A percentile compares a stretch with the other conserved stretches of the same genome.
Evolutionary conservation across 2,329 filamentous ascomycete genomes (phyloP).

Genomic region (Penicillium janthinellum): DNA sequence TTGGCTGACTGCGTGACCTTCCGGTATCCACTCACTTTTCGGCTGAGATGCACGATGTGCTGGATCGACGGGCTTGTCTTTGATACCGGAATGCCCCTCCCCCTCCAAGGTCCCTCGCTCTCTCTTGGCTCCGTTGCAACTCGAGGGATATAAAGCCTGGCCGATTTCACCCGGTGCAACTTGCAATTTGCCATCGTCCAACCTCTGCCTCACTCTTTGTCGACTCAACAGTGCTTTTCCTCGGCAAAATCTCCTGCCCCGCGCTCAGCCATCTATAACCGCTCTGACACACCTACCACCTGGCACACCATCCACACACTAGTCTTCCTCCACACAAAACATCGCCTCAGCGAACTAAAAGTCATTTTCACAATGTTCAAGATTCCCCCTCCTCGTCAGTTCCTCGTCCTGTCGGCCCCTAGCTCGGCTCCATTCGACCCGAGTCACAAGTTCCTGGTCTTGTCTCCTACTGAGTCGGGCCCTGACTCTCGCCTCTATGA

Average conservation of each 20-base stretch:
- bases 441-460: conserved; percentile 28
- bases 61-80: conserved; percentile 32
- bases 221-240: neutral
- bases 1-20: conserved; percentile 20
- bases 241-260: neutral
- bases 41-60: conserved; percentile 24
- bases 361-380: conserved; percentile 32
- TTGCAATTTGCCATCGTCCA: neutral
- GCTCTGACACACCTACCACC: neutral
- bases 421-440: conserved; percentile 23
- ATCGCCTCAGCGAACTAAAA: conserved; percentile 3
- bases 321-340: neutral
- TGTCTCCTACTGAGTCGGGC: conserved; percentile 35
- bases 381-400: conserved; percentile 31
- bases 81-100: conserved; percentile 31
- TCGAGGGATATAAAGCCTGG: conserved; percentile 33
- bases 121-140: conserved; percentile 4
- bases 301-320: neutral
- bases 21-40: conserved; percentile 24
- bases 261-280: conserved; percentile 3
- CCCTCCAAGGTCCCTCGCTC: conserved; percentile 23
- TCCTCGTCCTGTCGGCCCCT: conserved; percentile 33
- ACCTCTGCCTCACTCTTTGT: conserved; percentile 3
- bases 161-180: conserved; percentile 15
- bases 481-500: conserved; percentile 27